These are phyloP conservation scores for Lavandula angustifolia DNA, from an alignment of 257 asterid species.

Conservation along the genomic window DNA sequence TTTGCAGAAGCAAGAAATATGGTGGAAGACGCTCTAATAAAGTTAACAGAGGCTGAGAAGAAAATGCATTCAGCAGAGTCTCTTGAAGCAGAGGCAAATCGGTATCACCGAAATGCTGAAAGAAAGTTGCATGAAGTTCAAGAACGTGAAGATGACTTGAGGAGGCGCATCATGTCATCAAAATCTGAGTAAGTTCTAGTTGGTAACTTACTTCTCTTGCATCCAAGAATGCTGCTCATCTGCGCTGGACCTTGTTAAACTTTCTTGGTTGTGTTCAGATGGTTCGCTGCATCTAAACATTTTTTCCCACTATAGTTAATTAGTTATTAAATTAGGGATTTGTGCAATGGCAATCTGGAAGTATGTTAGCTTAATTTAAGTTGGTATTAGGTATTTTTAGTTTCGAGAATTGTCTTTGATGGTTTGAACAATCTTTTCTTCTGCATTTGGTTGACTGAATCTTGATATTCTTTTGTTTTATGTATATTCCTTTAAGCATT, in stretches of 20 bases:
- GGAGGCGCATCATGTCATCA: constrained; percentile 66
- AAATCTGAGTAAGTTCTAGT: constrained; percentile 73
- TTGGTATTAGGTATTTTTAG: neutral
- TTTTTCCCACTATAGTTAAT: neutral
- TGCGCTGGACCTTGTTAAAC: neutral
- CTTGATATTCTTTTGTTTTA: constrained; percentile 11
- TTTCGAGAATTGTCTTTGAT: constrained; percentile 1
- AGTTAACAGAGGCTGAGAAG: constrained; percentile 65
- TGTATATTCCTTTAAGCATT: constrained; percentile 3
- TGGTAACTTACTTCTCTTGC: constrained; percentile 23
- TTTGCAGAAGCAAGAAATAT: constrained; percentile 65
- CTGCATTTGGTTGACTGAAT: constrained; percentile 6
- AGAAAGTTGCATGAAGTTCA: constrained; percentile 90
- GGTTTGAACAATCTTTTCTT: neutral
- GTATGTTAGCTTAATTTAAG: neutral
- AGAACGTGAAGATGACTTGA: constrained; percentile 91
- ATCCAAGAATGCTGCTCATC: neutral
- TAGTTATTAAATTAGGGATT: neutral
- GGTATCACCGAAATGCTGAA: constrained; percentile 78
- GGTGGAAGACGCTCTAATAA: constrained; percentile 73
- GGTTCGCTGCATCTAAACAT: neutral
- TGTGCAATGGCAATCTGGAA: neutral
- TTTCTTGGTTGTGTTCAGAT: constrained; percentile 14
- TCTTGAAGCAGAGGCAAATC: constrained; percentile 79
- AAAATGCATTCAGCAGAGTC: constrained; percentile 74